Conservation (phyloP, 176 grass and related monocot genomes). For the Bolboschoenus planiculmis region DNA sequence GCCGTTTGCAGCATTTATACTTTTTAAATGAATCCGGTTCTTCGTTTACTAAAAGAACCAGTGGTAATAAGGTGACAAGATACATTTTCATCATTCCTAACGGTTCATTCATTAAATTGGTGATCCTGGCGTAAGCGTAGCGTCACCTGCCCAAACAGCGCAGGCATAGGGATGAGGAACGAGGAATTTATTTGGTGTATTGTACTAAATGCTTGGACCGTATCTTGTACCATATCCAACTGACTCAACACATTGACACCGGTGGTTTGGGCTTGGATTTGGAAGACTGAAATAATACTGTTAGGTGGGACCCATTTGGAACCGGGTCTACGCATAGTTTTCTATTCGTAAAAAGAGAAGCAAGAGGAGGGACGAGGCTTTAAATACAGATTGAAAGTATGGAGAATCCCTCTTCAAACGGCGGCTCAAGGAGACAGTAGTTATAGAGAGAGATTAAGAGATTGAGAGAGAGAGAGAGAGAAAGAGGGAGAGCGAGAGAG, state of each 20-base stretch:
- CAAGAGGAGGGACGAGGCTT: not conserved
- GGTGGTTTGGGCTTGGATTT: not conserved
- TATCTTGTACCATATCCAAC: not conserved
- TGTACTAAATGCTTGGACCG: not conserved
- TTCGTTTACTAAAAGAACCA: not conserved
- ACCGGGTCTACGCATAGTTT: not conserved
- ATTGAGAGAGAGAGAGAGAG: not conserved
- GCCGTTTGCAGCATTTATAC: not conserved
- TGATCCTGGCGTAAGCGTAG: not conserved
- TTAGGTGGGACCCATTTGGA: not conserved
- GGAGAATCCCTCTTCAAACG: not conserved
- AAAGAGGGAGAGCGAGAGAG: not conserved
- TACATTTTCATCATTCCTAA: too few relatives aligned
- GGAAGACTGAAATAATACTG: not conserved
- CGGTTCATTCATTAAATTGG: not conserved
- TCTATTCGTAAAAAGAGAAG: not conserved
- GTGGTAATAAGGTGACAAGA: not conserved
- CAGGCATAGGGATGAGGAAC: too few relatives aligned
- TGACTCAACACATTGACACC: too few relatives aligned
- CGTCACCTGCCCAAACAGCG: too few relatives aligned
- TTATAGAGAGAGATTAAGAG: not conserved
- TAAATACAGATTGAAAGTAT: not conserved
- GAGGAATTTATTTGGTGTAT: not conserved
- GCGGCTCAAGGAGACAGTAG: slow-evolving; percentile 4
- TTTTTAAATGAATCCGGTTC: not conserved